Evolutionary conservation across 2,329 filamentous ascomycete species (phyloP).

Genomic region (Claviceps sp.): DNA sequence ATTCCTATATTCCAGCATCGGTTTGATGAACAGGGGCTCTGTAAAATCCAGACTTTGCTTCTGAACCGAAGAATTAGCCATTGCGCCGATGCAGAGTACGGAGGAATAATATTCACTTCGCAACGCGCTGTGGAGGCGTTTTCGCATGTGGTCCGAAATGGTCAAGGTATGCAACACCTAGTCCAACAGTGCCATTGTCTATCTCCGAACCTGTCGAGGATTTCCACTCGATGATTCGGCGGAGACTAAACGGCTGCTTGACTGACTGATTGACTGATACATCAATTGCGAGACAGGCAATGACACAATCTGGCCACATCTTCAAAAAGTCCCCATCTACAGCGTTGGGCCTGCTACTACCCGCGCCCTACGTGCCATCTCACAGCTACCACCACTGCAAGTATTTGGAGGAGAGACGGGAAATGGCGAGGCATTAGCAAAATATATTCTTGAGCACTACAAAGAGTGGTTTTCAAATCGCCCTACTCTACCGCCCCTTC

Average conservation of each 20-base stretch:
- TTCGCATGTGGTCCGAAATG: conserved; percentile 43
- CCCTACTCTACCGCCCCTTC: conserved; percentile 43
- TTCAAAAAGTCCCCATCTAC: conserved; percentile 51
- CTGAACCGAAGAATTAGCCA: conserved; percentile 25
- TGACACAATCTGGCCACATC: conserved; percentile 25
- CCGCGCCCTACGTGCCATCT: conserved; percentile 50
- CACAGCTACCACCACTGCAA: conserved; percentile 35
- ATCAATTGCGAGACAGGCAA: neutral
- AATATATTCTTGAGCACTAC: conserved; percentile 71
- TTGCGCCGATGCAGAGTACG: conserved; percentile 36
- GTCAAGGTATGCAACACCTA: conserved; percentile 21
- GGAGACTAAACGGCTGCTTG: too few relatives aligned
- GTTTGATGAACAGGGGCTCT: conserved; percentile 47
- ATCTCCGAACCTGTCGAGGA: neutral
- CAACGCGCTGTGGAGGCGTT: conserved; percentile 76
- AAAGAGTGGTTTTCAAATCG: conserved; percentile 32
- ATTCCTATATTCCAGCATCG: conserved; percentile 65
- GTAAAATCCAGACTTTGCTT: conserved; percentile 38
- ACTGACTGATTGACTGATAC: neutral
- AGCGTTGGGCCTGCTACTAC: conserved; percentile 73
- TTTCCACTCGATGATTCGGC: too few relatives aligned
- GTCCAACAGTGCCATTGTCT: neutral
- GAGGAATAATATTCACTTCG: conserved; percentile 73
- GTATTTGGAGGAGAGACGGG: conserved; percentile 73
- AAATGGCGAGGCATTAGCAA: conserved; percentile 67